Base-by-base conservation (phyloP, 257 asterid genomes). In the Przewalskia tangutica region DNA sequence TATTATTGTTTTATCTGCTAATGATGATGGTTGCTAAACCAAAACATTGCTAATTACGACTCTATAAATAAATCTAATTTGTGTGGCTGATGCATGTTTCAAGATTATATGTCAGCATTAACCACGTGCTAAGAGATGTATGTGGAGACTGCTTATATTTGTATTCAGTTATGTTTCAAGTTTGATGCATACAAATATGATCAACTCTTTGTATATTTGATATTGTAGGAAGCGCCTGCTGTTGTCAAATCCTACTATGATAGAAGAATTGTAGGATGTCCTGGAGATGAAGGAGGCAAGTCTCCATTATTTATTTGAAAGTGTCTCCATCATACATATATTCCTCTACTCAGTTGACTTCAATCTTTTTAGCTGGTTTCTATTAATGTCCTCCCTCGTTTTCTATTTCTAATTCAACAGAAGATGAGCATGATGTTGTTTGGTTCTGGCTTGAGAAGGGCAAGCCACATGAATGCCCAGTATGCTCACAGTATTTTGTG, bases 371-470 rank as follows among this genome's bases (percentile, higher is more conserved):
- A 50, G 80, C 50, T 75, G 79, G 62, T 50, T 50, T 50, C 20
- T 71, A 71, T 51, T 75, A 7, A 75, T 75, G 62, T 23, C 62
- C 62, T 7, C 62, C 44, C 27, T 4, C 20, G 34, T 77, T 68
- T 77, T 50, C 51, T 81, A 59, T 38, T 7, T 40, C 32, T 64
- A 82, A 82, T 80, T 79, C 68, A 67, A 83, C 93, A 96, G 99
- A 96, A 89, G 98, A 96, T 85, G 99, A 96, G 85, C 99, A 96
- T 58, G 99, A 96, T 54, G 97, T 96, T 83, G 98, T 94, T 81
- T 96, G 99, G 99, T 96, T 96, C 88, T 94, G 98, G 99, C 91
- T 96, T 63, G 97, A 93, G 97, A 93, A 96, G 91, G 97, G 91
- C 82, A 93, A 94, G 90, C 91, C 97, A 20, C 94, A 92, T 84